phyloP scores from a whole-genome alignment of 495 filamentous ascomycete species.

The Saxophila tyrrhenica region DNA sequence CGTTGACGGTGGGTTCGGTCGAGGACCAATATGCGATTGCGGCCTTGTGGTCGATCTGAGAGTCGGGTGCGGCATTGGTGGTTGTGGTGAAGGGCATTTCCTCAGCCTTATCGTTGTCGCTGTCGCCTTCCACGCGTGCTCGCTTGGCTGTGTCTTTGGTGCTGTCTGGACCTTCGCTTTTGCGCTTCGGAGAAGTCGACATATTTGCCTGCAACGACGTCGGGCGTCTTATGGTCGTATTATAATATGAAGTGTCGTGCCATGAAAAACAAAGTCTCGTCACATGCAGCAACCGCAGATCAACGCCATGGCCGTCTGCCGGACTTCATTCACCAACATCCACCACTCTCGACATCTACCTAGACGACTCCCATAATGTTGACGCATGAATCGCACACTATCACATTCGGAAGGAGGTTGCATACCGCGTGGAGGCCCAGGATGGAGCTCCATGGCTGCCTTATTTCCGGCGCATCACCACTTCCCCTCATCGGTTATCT shows the following conservation, averaged over 20 bases:
- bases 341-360: not conserved
- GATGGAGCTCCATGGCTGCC: too few species aligned
- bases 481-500: too few species aligned
- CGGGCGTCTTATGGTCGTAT: too few species aligned
- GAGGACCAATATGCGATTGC: conserved; percentile 63
- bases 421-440: too few species aligned
- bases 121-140: not conserved
- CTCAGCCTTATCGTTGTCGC: not conserved
- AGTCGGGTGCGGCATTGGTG: conserved; percentile 29
- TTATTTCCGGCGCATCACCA: too few species aligned
- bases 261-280: too few species aligned
- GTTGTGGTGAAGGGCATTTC: not conserved
- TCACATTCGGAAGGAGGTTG: too few species aligned
- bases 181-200: conserved; percentile 3
- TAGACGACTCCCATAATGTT: too few species aligned
- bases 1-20: conserved; percentile 56
- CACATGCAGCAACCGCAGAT: too few species aligned
- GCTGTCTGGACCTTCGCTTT: not conserved
- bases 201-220: too few species aligned
- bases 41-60: conserved; percentile 37
- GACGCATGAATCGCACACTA: too few species aligned
- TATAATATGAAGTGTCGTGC: too few species aligned
- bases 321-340: not conserved
- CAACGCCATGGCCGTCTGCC: not conserved
- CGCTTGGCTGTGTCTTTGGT: not conserved